phyloP scores from a whole-genome alignment of 352 stramenopile genomes.

The Thraustochytrium sp. region DNA sequence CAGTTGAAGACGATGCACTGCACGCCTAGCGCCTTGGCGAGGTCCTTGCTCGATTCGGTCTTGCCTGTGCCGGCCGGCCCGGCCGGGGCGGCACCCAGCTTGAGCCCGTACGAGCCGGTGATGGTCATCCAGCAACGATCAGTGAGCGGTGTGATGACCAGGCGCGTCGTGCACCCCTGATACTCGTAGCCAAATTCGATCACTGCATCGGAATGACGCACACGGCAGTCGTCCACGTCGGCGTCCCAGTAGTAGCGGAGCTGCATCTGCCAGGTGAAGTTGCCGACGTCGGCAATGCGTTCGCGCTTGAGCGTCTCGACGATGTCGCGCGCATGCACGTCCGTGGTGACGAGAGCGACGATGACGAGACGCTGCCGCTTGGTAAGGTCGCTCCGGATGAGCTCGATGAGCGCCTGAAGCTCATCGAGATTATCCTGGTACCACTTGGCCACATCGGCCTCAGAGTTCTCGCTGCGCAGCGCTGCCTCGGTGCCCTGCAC shows the following conservation, averaged over 20 bases:
- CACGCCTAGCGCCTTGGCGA: constrained; percentile 76
- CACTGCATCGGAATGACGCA: constrained; percentile 49
- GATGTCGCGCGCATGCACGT: constrained; percentile 90
- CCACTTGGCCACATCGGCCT: constrained; percentile 19
- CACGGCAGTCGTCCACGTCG: constrained; percentile 44
- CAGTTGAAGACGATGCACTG: constrained; percentile 88
- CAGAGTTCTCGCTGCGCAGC: constrained; percentile 48
- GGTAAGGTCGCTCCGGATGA: constrained; percentile 78
- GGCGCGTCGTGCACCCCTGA: constrained; percentile 74
- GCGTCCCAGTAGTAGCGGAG: constrained; percentile 84
- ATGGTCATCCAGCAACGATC: constrained; percentile 82
- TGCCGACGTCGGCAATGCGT: constrained; percentile 76
- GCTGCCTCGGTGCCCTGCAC: constrained; percentile 81
- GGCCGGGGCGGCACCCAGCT: constrained; percentile 73
- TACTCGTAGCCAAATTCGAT: constrained; percentile 90
- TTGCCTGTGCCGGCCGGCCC: constrained; percentile 79
- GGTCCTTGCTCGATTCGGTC: constrained; percentile 81
- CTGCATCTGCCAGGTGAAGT: constrained; percentile 91
- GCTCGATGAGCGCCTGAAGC: constrained; percentile 80
- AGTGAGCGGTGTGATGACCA: constrained; percentile 78
- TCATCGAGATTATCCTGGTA: constrained; percentile 67
- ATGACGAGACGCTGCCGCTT: constrained; percentile 77
- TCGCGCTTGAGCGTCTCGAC: constrained; percentile 75
- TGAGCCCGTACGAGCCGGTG: constrained; percentile 75
- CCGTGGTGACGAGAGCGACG: constrained; percentile 85